Percentiles rank a stretch among this genome's conserved stretches.
Evolutionary conservation across 495 filamentous ascomycete species (phyloP).

Genomic region (Aspergillus wentii): DNA sequence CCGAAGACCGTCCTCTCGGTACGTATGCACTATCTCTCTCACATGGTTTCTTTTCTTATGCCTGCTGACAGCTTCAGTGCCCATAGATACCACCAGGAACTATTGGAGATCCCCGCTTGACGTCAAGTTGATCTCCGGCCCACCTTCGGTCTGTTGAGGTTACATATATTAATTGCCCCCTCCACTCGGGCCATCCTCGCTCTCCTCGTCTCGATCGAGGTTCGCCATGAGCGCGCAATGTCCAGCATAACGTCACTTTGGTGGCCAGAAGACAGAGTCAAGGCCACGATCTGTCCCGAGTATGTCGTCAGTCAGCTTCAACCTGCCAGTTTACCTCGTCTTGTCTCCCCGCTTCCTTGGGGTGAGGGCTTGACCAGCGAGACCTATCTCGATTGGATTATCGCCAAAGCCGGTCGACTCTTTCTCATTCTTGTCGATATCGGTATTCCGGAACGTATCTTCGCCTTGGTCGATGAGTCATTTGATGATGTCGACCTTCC

Average conservation of each 20-base stretch:
- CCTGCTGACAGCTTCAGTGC: too few species aligned
- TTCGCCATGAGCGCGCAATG: conserved; percentile 20
- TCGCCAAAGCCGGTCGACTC: conserved; percentile 68
- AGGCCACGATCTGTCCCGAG: conserved; percentile 62
- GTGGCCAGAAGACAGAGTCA: conserved; percentile 78
- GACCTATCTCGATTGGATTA: conserved; percentile 91
- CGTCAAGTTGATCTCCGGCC: too few species aligned
- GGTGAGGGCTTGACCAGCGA: conserved; percentile 86
- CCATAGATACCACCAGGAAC: too few species aligned
- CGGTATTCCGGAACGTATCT: conserved; percentile 79
- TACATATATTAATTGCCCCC: too few species aligned
- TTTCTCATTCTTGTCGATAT: conserved; percentile 81
- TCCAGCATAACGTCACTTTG: conserved; percentile 49
- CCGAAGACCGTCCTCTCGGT: too few species aligned
- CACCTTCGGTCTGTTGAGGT: too few species aligned
- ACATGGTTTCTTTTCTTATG: too few species aligned
- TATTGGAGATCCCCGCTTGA: too few species aligned
- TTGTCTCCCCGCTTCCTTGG: conserved; percentile 70
- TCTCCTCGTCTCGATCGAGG: too few species aligned
- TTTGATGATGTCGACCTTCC: conserved; percentile 90
- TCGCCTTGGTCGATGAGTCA: conserved; percentile 76
- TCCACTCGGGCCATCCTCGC: too few species aligned
- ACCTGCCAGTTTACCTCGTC: conserved; percentile 56
- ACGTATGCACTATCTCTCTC: too few species aligned
- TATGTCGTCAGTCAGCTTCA: conserved; percentile 64